Base-by-base conservation (phyloP, 2,329 filamentous ascomycete species). In the Fusarium irregulare region DNA sequence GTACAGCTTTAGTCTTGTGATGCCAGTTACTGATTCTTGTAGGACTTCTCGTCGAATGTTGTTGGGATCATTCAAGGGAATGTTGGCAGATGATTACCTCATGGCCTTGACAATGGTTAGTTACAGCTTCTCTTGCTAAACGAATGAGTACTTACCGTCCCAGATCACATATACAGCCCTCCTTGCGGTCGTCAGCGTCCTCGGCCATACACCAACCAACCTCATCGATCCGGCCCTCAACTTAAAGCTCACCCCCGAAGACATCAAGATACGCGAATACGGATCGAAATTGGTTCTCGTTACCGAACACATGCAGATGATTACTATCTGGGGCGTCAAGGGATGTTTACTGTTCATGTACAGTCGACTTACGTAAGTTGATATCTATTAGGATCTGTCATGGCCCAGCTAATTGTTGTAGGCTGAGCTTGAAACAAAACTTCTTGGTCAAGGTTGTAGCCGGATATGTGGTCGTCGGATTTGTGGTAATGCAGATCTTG, bases 281-380 rank as follows among this genome's bases (percentile, higher is more conserved):
- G 88, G 88, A 20, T 88, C 86, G 50, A 90, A 90, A 79, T 83
- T 88, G 76, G 87, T 89, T 2, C 82, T 89, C 16, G 84, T 89
- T 12, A 86, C 87, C 0, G 88, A 90, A 64, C 82, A 89, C 71
- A 82, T 85, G 65, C 90, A 91, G 80, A 81, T 91, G 21, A 81
- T 88, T 46, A 82, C 85, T 0, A 84, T 86, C 18, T 89, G 85
- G 83, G 78, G 79, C 0, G 80, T 88, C 54, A 89, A 89, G 69
- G 78, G 80, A 2, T 88, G 73, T 68, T 78, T 89, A 61, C 70
- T 89, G 11, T 76, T 87, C 57, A 82, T 88, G 80, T 88, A 87
- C 58, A 79, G 81, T 45, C 83, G 86, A 56, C 76, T 88, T 47
- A 86, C 85, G 78, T 83, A 46, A 68, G 81, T 77, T 16, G 1